phyloP scores from a whole-genome alignment of 225 moss, liverwort and hornwort species.

The Neckera pumila region DNA sequence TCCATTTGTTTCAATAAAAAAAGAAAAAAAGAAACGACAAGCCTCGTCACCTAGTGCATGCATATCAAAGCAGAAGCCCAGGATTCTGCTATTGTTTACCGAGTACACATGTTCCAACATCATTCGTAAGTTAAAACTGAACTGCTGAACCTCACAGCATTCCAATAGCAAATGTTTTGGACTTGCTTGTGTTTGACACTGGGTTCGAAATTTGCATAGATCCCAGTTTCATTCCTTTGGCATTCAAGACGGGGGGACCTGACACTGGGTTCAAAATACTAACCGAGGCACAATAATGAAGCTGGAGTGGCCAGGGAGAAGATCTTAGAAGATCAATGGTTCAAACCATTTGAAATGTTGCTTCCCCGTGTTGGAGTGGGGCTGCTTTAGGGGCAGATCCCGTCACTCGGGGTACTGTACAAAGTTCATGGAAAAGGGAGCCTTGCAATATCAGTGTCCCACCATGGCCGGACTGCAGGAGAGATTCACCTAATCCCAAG shows the following conservation, averaged over 20 bases:
- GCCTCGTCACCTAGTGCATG: too few species aligned
- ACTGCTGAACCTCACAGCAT: too few species aligned
- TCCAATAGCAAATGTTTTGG: background rate
- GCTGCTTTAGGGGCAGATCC: background rate
- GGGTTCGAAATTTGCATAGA: background rate
- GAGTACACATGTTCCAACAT: background rate
- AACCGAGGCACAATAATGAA: constrained; percentile 1
- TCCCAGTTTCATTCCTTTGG: background rate
- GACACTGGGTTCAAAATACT: too few species aligned
- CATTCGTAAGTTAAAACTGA: background rate
- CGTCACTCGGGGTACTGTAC: background rate
- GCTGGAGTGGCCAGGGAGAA: background rate
- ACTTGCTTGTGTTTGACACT: background rate
- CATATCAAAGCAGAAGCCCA: background rate
- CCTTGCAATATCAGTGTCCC: background rate
- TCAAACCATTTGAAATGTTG: too few species aligned
- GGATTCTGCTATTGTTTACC: background rate
- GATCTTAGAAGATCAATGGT: too few species aligned
- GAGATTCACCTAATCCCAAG: background rate
- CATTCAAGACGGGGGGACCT: background rate
- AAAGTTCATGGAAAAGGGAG: background rate
- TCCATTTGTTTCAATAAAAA: too few species aligned
- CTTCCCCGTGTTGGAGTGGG: too few species aligned
- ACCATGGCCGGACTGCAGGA: background rate
- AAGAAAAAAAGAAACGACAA: too few species aligned